Conservation (phyloP, 2,329 filamentous ascomycete species). For the Trichophyton rubrum region DNA sequence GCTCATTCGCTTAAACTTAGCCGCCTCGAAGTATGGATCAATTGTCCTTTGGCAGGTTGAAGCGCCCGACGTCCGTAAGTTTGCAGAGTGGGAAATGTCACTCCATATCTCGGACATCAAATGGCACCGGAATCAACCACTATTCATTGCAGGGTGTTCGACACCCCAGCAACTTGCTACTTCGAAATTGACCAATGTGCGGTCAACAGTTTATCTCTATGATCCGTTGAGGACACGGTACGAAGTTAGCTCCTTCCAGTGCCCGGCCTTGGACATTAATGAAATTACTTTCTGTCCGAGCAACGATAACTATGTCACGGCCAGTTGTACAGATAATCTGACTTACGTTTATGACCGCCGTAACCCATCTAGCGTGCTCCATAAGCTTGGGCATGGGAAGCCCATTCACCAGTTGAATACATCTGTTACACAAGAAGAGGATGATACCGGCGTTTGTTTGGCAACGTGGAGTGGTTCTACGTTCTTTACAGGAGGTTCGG, state of each 20-base stretch:
- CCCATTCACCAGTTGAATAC: constrained; percentile 38
- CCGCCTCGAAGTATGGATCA: constrained; percentile 11
- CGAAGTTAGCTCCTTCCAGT: constrained; percentile 39
- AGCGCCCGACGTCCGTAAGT: constrained; percentile 13
- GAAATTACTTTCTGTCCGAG: constrained; percentile 42
- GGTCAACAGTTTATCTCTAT: constrained; percentile 43
- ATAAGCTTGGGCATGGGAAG: constrained; percentile 39
- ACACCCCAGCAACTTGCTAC: constrained; percentile 13
- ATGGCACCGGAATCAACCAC: constrained; percentile 40
- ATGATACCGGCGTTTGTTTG: constrained; percentile 47
- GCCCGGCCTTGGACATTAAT: constrained; percentile 49
- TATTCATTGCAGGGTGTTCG: constrained; percentile 39
- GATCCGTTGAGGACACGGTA: constrained; percentile 28
- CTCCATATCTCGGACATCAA: constrained; percentile 47
- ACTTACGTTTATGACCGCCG: constrained; percentile 51
- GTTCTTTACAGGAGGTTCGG: constrained; percentile 49
- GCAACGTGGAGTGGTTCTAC: constrained; percentile 44
- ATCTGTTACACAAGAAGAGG: constrained; percentile 32
- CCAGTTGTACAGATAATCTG: constrained; percentile 47
- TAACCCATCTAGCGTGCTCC: constrained; percentile 33
- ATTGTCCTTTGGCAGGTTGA: constrained; percentile 28
- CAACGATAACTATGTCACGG: constrained; percentile 40
- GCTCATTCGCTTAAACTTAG: constrained; percentile 12
- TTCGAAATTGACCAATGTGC: constrained; percentile 25
- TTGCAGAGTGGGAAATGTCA: constrained; percentile 25